A percentile compares a stretch with the other conserved stretches of the same genome.
Evolutionary conservation across 2,329 filamentous ascomycete genomes (phyloP).

Genomic region (Colletotrichum godetiae): DNA sequence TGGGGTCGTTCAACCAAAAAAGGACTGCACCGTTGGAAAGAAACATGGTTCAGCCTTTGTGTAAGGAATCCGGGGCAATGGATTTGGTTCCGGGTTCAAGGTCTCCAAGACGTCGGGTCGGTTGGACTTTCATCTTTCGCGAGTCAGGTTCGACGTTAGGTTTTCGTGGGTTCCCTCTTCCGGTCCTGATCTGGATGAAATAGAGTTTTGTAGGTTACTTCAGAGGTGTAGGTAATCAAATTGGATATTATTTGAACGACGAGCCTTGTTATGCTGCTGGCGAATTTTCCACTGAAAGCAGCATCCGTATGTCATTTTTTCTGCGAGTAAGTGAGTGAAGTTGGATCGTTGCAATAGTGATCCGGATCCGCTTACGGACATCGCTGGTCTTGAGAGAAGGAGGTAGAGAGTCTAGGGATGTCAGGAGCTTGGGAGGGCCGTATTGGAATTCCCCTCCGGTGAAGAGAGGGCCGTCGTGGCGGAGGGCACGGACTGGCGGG

Average conservation of each 20-base stretch:
- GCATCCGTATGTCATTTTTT: too few species aligned
- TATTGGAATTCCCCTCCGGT: neutral
- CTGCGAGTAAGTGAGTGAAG: too few species aligned
- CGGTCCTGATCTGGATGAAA: too few species aligned
- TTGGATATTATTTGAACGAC: too few species aligned
- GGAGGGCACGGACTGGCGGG: constrained; percentile 17
- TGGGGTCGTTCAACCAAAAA: too few species aligned
- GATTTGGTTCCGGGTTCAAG: neutral
- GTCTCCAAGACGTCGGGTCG: neutral
- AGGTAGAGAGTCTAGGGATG: neutral
- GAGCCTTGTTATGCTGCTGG: too few species aligned
- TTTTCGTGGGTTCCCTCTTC: too few species aligned
- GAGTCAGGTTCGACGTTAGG: constrained; percentile 1
- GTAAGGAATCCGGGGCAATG: neutral
- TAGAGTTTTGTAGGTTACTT: too few species aligned
- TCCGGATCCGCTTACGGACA: neutral
- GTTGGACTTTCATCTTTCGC: neutral
- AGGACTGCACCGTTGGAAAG: neutral
- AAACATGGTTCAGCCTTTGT: neutral
- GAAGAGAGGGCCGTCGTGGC: neutral
- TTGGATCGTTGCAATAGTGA: neutral
- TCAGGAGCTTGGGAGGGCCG: too few species aligned
- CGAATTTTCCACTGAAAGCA: too few species aligned
- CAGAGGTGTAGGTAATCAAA: too few species aligned
- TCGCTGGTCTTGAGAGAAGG: neutral